Base-by-base conservation (phyloP, 2,329 filamentous ascomycete species). In the Colletotrichum tamarilloi region DNA sequence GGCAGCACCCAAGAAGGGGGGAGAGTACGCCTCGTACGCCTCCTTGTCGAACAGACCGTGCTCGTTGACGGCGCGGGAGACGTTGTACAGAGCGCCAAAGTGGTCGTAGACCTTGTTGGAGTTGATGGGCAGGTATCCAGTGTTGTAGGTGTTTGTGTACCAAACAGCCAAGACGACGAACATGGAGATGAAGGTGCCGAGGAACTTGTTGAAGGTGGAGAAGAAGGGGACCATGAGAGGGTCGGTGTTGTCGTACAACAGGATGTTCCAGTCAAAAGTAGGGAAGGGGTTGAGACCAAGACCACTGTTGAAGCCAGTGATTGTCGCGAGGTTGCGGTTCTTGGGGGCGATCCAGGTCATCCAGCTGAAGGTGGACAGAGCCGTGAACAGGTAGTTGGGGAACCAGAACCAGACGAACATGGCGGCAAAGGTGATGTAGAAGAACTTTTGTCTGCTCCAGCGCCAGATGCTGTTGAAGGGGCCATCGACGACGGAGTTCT, bases 181-280 rank as follows among this genome's bases (percentile, higher is more conserved):
- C 76, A 87, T 86, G 56, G 86, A 88, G 42, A 89, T 75, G 14
- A 91, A 84, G 62, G 88, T 85, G 35, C 91, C 91, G 57, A 91
- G 81, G 74, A 92, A 84, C 26, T 88, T 89, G 79, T 93, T 93
- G 67, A 90, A 84, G 56, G 91, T 92, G 32, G 88, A 89, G 81
- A 90, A 88, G 77, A 87, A 88, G 4, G 87, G 87, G 8, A 86
- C 82, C 83, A 87, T 86, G 66, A 85, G 76, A 2, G 84, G 84
- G 62, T 85, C 81, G 75, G 82, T 78, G 68, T 74, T 74, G 57
- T 12, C 76, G 76, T 57, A 75, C 53, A 75, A 62, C 71, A 73
- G 49, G 16, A 74, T 74, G 63, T 80, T 81, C 79, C 79, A 81
- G 70, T 82, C 80, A 24, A 80, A 79, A 1, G 79, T 81, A 5